Evolutionary conservation across 208 protist species (phyloP).

Genomic region (Crithidia expoeki): DNA sequence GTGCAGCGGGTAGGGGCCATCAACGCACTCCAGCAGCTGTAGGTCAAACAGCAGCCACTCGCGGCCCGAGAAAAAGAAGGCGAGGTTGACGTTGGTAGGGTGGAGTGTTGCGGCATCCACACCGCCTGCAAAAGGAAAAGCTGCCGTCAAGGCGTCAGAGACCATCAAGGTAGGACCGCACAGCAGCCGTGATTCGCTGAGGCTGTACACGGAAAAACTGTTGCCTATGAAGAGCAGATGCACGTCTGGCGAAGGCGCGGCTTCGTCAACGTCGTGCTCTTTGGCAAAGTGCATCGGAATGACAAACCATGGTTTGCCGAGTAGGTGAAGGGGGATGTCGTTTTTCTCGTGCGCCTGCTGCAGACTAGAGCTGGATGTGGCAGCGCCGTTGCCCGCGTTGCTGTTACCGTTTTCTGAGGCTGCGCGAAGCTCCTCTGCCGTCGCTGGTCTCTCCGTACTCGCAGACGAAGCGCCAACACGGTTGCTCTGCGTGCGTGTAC

Average conservation of each 20-base stretch:
- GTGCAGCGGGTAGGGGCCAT: conserved; percentile 22
- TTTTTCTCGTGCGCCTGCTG: neutral
- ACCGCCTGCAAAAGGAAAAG: conserved; percentile 51
- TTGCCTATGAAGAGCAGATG: conserved; percentile 34
- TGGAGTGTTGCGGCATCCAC: conserved; percentile 52
- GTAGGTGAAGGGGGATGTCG: conserved; percentile 5
- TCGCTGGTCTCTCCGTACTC: neutral
- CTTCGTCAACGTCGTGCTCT: neutral
- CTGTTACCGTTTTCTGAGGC: too few species aligned
- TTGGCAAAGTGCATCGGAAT: conserved; percentile 3
- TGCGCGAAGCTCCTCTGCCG: neutral
- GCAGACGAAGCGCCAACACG: neutral
- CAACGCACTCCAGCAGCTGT: conserved; percentile 20
- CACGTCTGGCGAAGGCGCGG: neutral
- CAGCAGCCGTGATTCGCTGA: conserved; percentile 28
- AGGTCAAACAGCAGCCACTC: conserved; percentile 70
- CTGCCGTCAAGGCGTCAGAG: conserved; percentile 17
- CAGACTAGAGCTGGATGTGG: neutral
- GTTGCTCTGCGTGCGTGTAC: neutral
- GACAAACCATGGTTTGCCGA: conserved; percentile 30
- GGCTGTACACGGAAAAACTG: conserved; percentile 25
- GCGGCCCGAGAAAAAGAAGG: conserved; percentile 66
- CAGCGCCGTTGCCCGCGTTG: neutral
- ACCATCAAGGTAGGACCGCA: conserved; percentile 41
- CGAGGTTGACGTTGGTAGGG: conserved; percentile 43